These are phyloP conservation scores for Bipolaris gigantea DNA, from an alignment of 2,329 filamentous ascomycete species.

Conservation along the genomic window DNA sequence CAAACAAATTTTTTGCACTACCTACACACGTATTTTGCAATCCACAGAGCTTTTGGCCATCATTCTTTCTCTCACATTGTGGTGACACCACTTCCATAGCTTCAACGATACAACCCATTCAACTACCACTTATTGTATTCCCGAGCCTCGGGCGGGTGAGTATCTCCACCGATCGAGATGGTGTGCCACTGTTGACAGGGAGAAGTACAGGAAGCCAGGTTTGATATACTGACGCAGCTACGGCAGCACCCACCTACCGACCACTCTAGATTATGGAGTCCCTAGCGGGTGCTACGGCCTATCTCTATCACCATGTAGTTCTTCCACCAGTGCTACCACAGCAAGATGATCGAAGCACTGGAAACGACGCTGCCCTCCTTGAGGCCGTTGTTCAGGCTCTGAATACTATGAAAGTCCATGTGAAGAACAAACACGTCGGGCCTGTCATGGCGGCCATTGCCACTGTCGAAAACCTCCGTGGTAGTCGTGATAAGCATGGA, in stretches of 20 bases:
- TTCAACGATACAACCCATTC: neutral
- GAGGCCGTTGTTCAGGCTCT: constrained; percentile 15
- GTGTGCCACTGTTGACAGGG: too few species aligned
- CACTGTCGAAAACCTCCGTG: constrained; percentile 19
- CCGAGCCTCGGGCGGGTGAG: neutral
- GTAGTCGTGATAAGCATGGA: constrained; percentile 12
- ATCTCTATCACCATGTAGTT: constrained; percentile 49
- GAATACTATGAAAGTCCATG: constrained; percentile 4
- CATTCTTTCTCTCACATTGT: neutral
- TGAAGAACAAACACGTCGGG: constrained; percentile 4
- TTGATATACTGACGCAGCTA: neutral
- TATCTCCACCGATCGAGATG: too few species aligned
- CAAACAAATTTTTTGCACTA: neutral
- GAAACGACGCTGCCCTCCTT: constrained; percentile 20
- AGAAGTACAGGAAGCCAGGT: too few species aligned
- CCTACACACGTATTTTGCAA: neutral
- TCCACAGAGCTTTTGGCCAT: neutral
- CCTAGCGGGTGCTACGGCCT: constrained; percentile 5
- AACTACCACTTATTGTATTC: neutral
- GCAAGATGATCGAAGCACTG: constrained; percentile 25
- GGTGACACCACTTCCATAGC: neutral
- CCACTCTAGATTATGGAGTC: constrained; percentile 3
- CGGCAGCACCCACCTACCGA: neutral
- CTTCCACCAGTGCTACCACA: constrained; percentile 55
- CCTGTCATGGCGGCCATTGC: constrained; percentile 11